Percentiles rank a stretch among this genome's conserved stretches.
Conservation (phyloP, 192 early-diverging fungal genomes). For the Coemansia sp. region DNA sequence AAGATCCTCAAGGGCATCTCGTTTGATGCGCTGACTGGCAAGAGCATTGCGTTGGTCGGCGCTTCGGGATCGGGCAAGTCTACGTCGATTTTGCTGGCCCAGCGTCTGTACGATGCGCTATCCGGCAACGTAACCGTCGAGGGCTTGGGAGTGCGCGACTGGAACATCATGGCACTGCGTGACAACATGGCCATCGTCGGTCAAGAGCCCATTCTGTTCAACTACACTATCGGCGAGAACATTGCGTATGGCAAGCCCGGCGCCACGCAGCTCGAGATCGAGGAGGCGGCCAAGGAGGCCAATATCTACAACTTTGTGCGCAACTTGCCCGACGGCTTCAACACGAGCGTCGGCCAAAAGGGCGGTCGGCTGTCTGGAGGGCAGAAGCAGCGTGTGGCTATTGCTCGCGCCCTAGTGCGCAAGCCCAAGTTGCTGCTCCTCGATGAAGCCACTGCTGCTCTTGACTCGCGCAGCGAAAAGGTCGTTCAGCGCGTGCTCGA, state of each 20-base stretch:
- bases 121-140: conserved; percentile 63
- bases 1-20: conserved; percentile 65
- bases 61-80: conserved; percentile 83
- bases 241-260: conserved; percentile 71
- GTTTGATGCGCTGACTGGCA: conserved; percentile 54
- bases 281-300: conserved; percentile 48
- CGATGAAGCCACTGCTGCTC: conserved; percentile 78
- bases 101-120: conserved; percentile 77
- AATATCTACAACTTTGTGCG: conserved; percentile 81
- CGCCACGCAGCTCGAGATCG: conserved; percentile 60
- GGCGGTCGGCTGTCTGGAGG: conserved; percentile 79
- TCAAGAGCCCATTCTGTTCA: conserved; percentile 89
- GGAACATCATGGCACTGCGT: conserved; percentile 69
- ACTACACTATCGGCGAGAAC: conserved; percentile 84
- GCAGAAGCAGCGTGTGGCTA: conserved; percentile 91
- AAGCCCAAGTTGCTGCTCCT: conserved; percentile 81
- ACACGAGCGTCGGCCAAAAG: conserved; percentile 81
- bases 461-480: conserved; percentile 71
- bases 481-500: conserved; percentile 70
- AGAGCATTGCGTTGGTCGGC: conserved; percentile 83
- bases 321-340: conserved; percentile 76
- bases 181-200: conserved; percentile 76
- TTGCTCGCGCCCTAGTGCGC: conserved; percentile 84
- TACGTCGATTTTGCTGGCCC: conserved; percentile 60
- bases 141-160: conserved; percentile 56